These are phyloP conservation scores for Claviceps arundinis DNA, from an alignment of 2,329 filamentous ascomycete species.

Conservation along the genomic window DNA sequence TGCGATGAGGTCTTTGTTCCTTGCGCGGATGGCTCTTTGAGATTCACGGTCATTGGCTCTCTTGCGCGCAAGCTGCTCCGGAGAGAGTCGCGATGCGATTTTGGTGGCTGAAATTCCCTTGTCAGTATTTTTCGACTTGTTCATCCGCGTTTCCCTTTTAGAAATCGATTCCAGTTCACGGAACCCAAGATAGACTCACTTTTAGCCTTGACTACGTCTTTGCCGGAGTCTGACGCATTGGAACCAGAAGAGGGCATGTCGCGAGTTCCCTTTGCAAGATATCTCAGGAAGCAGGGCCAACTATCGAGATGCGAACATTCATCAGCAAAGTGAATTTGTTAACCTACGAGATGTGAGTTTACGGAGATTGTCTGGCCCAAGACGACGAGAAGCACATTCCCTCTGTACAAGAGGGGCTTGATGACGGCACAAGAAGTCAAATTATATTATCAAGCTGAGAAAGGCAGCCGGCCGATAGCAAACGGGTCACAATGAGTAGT, in stretches of 20 bases:
- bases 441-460: neutral
- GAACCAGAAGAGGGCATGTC: neutral
- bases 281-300: too few species aligned
- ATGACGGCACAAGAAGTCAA: neutral
- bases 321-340: neutral
- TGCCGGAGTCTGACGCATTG: neutral
- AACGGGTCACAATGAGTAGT: neutral
- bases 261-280: neutral
- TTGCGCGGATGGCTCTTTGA: slow-evolving; percentile 2
- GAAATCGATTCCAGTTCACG: too few species aligned
- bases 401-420: neutral
- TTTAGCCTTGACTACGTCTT: neutral
- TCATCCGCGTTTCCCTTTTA: neutral
- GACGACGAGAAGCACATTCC: neutral
- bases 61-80: slow-evolving; percentile 2
- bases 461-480: neutral
- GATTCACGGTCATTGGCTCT: slow-evolving; percentile 4
- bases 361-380: neutral
- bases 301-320: neutral
- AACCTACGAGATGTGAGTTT: neutral
- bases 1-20: slow-evolving; percentile 1
- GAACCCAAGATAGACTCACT: neutral
- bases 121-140: neutral
- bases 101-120: neutral
- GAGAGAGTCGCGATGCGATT: neutral